Percentiles rank a stretch among this genome's conserved stretches.
Evolutionary conservation across 306 rosid genomes (phyloP).

Genomic region (Medicago ruthenica): DNA sequence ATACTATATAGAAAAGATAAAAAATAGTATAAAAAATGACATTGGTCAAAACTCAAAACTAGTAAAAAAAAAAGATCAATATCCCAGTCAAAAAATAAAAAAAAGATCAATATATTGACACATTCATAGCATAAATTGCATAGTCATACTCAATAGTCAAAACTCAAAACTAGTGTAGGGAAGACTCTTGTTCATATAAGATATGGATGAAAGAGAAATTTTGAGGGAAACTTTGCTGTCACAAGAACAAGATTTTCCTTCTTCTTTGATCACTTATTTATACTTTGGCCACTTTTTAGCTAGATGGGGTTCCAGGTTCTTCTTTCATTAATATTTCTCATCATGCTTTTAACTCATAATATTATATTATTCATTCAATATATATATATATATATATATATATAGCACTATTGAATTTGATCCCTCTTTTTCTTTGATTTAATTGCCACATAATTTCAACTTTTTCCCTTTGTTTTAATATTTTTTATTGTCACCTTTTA

Average conservation of each 20-base stretch:
- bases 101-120: too few species aligned
- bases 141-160: background rate
- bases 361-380: background rate
- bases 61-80: too few species aligned
- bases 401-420: background rate
- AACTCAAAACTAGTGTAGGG: background rate
- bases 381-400: too few species aligned
- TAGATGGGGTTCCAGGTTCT: slow-evolving; percentile 20
- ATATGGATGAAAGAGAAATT: slow-evolving; percentile 10
- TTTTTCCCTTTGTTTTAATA: background rate
- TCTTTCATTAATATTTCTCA: background rate
- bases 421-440: background rate
- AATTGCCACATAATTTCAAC: background rate
- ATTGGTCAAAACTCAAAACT: too few species aligned
- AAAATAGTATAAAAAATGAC: too few species aligned
- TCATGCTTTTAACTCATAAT: background rate
- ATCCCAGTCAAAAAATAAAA: too few species aligned
- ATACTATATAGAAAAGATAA: too few species aligned
- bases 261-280: background rate
- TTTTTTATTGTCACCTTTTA: background rate
- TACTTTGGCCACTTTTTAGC: slow-evolving; percentile 11
- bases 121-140: background rate
- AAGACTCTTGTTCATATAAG: background rate
- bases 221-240: background rate
- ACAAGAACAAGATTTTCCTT: background rate